Evolutionary conservation across 2,329 filamentous ascomycete genomes (phyloP), one percentile per base, ranked within the genome.

Genomic region (Madurella mycetomatis): DNA sequence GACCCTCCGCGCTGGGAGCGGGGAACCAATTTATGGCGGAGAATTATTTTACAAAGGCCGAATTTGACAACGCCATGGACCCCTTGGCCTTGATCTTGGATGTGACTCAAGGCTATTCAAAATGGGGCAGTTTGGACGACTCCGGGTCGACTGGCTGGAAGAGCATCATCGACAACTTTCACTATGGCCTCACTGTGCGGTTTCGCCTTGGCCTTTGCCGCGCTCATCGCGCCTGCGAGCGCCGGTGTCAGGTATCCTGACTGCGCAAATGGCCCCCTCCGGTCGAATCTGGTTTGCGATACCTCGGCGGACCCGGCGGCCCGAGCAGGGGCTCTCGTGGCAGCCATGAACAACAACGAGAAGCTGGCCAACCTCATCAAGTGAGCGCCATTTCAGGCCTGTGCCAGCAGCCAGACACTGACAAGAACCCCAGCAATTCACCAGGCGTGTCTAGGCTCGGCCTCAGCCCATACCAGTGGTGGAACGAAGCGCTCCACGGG

Each of bases 401-500:
- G 13, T 11, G 0, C 5, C 41, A 16, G 11, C 43, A 13, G 13
- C 2, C 31, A 41, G 30, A 16, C 19, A 32, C 42, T 42, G 18
- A 51, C 18, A 19, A 7, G 25, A 2, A 4, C 16, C 37, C 9
- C 11, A 72, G 69, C 53, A 65, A 67, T 49, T 67, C 65, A 4
- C 65, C 75, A 0, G 82, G 82, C 0, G 76, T 80, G 7, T 70
- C 78, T 1, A 71, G 82, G 30, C 72, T 86, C 0, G 82, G 82
- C 5, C 69, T 86, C 0, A 77, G 78, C 0, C 65, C 75, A 0
- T 87, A 87, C 60, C 72, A 80, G 60, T 84, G 82, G 73, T 85
- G 82, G 80, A 78, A 74, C 43, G 81, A 84, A 66, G 83, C 78
- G 1, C 75, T 86, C 0, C 84, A 87, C 62, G 85, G 85, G 1